phyloP scores from a whole-genome alignment of 1,139 yeast species.

The Saccharomyces hybrid region DNA sequence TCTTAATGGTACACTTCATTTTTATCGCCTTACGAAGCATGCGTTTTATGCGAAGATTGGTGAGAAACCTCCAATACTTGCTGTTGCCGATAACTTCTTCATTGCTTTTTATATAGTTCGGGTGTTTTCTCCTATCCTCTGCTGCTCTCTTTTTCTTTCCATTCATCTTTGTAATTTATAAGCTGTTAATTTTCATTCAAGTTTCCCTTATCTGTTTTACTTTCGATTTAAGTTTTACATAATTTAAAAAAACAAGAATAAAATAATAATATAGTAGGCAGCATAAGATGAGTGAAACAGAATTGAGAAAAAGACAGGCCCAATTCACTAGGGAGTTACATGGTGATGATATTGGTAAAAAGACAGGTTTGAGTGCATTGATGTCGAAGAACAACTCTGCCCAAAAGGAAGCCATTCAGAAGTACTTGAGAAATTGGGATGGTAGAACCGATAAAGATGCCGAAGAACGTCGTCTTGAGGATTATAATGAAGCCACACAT shows the following conservation, averaged over 20 bases:
- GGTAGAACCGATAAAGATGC: conserved; percentile 69
- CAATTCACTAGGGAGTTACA: conserved; percentile 81
- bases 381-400: conserved; percentile 72
- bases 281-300: conserved; percentile 18
- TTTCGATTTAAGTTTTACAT: background rate
- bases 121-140: background rate
- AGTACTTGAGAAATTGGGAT: conserved; percentile 96
- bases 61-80: background rate
- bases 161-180: background rate
- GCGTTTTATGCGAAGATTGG: background rate
- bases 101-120: background rate
- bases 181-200: background rate
- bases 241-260: background rate
- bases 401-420: conserved; percentile 73
- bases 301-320: conserved; percentile 36
- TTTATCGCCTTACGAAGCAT: background rate
- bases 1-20: background rate
- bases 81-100: background rate
- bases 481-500: conserved; percentile 85
- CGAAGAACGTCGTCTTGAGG: conserved; percentile 66
- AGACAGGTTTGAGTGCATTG: conserved; percentile 70
- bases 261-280: background rate
- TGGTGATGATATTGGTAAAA: conserved; percentile 58
- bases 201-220: background rate
- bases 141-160: background rate